phyloP scores from a whole-genome alignment of 2,329 filamentous ascomycete genomes.

The Neocucurbitaria cava region DNA sequence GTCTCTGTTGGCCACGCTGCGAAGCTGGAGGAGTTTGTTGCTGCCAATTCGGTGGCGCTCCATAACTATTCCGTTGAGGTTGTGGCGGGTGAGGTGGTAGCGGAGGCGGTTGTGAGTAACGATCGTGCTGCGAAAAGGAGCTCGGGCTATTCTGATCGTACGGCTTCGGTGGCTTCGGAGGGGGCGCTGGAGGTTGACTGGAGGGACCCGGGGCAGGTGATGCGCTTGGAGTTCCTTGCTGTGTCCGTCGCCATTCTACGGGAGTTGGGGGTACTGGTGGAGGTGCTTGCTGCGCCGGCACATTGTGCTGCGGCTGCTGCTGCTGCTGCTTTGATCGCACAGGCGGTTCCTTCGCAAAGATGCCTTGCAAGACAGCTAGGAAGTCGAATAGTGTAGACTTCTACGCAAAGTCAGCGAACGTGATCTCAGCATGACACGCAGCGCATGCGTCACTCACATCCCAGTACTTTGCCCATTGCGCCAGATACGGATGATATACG shows the following conservation, averaged over 20 bases:
- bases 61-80: conserved; percentile 27
- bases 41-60: conserved; percentile 24
- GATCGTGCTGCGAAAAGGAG: conserved; percentile 31
- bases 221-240: conserved; percentile 37
- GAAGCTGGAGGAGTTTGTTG: conserved; percentile 16
- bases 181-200: conserved; percentile 45
- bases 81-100: conserved; percentile 44
- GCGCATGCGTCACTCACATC: conserved; percentile 69
- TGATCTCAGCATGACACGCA: background rate
- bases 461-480: conserved; percentile 87
- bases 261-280: conserved; percentile 71
- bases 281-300: conserved; percentile 39
- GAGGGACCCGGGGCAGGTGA: conserved; percentile 46
- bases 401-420: conserved; percentile 50
- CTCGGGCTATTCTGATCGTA: conserved; percentile 34
- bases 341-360: conserved; percentile 95
- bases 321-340: conserved; percentile 73
- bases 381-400: conserved; percentile 87
- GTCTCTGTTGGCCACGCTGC: conserved; percentile 26
- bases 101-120: conserved; percentile 42
- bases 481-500: conserved; percentile 94
- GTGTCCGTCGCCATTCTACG: conserved; percentile 58
- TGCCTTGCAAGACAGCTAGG: conserved; percentile 77
- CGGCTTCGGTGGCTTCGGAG: conserved; percentile 57
- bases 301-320: conserved; percentile 50